phyloP scores from a whole-genome alignment of 2,329 filamentous ascomycete genomes.

The Hymenoscyphus occultus region DNA sequence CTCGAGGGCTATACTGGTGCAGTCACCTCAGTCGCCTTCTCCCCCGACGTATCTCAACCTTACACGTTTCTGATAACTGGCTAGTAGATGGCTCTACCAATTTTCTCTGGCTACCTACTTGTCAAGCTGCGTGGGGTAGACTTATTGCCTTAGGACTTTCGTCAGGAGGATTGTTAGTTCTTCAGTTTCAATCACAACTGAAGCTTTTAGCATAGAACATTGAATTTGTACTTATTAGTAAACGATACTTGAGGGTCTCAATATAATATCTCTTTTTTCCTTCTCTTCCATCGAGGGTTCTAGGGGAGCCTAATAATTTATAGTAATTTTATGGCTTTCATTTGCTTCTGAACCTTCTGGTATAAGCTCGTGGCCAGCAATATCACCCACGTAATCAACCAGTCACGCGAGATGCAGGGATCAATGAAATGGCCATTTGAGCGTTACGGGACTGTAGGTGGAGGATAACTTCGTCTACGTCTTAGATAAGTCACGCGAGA shows the following conservation, averaged over 20 bases:
- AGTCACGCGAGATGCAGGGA: slow-evolving; percentile 13
- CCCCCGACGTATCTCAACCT: no score
- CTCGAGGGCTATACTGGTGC: no score
- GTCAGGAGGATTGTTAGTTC: slow-evolving; percentile 11
- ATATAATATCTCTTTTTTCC: slow-evolving; percentile 11
- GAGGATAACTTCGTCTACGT: no score
- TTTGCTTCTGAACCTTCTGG: slow-evolving; percentile 14
- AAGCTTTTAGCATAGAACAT: slow-evolving; percentile 10
- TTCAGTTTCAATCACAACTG: slow-evolving; percentile 9
- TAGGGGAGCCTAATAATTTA: no score
- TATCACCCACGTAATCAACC: slow-evolving; percentile 14
- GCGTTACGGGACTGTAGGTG: no score
- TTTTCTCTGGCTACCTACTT: no score
- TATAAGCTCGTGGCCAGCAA: slow-evolving; percentile 12
- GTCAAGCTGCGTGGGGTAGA: slow-evolving; percentile 9
- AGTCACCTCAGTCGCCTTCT: no score
- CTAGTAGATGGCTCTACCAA: no score
- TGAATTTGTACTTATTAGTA: slow-evolving; percentile 10
- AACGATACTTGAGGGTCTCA: slow-evolving; percentile 10
- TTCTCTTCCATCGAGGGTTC: slow-evolving; percentile 13
- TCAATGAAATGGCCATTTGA: no score
- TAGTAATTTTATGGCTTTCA: slow-evolving; percentile 12
- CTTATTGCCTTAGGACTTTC: slow-evolving; percentile 10
- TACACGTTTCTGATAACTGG: no score
- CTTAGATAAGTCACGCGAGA: no score